A percentile compares a stretch with the other conserved stretches of the same genome.
These are phyloP conservation scores for Pseudotsuga menziesii DNA, from an alignment of 75 land plant genomes.

Conservation along the genomic window DNA sequence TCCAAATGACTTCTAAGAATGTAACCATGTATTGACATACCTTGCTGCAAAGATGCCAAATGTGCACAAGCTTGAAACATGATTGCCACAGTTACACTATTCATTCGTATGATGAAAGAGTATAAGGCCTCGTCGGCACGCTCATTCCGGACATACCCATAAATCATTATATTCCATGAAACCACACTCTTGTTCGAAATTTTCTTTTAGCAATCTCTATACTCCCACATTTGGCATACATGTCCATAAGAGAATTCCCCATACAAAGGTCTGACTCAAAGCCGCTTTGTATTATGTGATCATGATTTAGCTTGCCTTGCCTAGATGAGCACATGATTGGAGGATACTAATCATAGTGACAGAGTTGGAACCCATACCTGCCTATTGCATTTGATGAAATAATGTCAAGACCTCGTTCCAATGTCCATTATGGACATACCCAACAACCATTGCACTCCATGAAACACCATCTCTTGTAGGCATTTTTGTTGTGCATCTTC, in stretches of 20 bases:
- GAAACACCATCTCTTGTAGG: slow-evolving; percentile 22
- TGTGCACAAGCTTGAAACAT: slow-evolving; percentile 8
- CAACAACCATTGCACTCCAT: slow-evolving; percentile 32
- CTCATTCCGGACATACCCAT: slow-evolving; percentile 39
- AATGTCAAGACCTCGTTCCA: slow-evolving; percentile 11
- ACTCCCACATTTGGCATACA: slow-evolving; percentile 63
- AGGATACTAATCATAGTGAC: slow-evolving; percentile 14
- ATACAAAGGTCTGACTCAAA: slow-evolving; percentile 27
- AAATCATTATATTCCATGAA: slow-evolving; percentile 62
- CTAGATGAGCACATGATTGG: slow-evolving; percentile 13
- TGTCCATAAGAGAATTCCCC: slow-evolving; percentile 52
- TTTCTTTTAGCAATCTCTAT: slow-evolving; percentile 28
- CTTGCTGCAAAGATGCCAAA: slow-evolving; percentile 14
- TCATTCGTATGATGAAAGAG: no score
- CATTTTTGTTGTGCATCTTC: slow-evolving; percentile 19
- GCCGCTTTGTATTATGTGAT: slow-evolving; percentile 19
- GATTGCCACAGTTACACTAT: not conserved
- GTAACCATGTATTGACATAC: slow-evolving; percentile 32
- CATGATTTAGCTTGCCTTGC: slow-evolving; percentile 27
- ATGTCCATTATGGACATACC: slow-evolving; percentile 14
- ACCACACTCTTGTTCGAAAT: slow-evolving; percentile 38
- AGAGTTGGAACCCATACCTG: slow-evolving; percentile 13
- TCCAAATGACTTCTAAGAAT: slow-evolving; percentile 20
- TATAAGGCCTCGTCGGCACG: not conserved
- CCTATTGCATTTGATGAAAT: slow-evolving; percentile 14